Evolutionary conservation across 2,329 filamentous ascomycete species (phyloP), one percentile per base, ranked within the genome.

Genomic region (Stachybotrys chlorohalonatus): DNA sequence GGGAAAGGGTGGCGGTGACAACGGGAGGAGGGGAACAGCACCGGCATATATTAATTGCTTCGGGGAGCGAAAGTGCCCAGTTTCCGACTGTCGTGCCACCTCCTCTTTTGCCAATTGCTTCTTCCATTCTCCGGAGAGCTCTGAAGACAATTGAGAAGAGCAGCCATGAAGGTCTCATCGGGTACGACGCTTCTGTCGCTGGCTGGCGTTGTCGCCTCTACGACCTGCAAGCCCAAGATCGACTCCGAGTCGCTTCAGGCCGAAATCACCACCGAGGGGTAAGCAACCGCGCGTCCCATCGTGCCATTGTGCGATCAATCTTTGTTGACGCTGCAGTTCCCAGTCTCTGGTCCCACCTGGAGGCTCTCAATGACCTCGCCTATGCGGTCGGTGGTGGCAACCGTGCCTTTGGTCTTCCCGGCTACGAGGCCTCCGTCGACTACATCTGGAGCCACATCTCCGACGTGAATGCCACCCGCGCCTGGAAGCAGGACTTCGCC

Each of bases 361-460:
- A 62, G 5, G 47, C 30, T 2, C 32, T 62, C 8, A 62, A 62
- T 13, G 60, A 62, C 1, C 59, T 62, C 11, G 60, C 60, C 13
- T 58, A 60, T 11, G 57, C 51, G 45, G 77, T 80, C 58, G 75
- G 76, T 1, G 45, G 45, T 32, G 77, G 77, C 7, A 81, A 80
- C 64, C 71, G 77, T 52, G 77, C 77, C n/a, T 79, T 79, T 57
- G 77, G 77, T 17, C 69, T 76, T 4, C 74, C 76, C 1, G 77
- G 77, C 6, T 79, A 75, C 59, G 70, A 67, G 32, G 75, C 76
- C 7, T 78, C 75, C 0, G 74, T 77, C 31, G 73, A 79, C 52
- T 79, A 76, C 60, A 70, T 81, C 59, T 72, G 73, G 52, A 70
- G 69, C n/a, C 70, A 72, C 36, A 68, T 77, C 7, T 70, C 70